These are phyloP conservation scores for Tylopilus sp. DNA, from an alignment of 1,284 basidiomycete genomes.

Conservation along the genomic window DNA sequence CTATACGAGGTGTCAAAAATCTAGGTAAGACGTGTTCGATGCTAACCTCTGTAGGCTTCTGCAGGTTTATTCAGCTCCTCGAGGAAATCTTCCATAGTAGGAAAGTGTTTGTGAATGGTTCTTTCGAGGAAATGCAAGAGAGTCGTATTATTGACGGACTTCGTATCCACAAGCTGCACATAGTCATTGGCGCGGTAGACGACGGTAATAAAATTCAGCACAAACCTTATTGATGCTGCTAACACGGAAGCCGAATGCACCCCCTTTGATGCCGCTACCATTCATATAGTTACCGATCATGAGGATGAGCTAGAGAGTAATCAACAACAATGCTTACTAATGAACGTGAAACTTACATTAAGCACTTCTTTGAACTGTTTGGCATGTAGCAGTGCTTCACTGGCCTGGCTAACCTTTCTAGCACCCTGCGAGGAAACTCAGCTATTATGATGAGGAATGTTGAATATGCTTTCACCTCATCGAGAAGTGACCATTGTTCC, in stretches of 20 bases:
- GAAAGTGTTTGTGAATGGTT: constrained; percentile 85
- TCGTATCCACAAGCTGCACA: constrained; percentile 88
- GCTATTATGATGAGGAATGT: constrained; percentile 2
- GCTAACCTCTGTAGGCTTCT: constrained; percentile 85
- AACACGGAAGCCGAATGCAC: constrained; percentile 95
- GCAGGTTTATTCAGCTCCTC: constrained; percentile 87
- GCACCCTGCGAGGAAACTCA: constrained; percentile 54
- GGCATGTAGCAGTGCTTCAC: constrained; percentile 70
- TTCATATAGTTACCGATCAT: constrained; percentile 98
- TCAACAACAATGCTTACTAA: constrained; percentile 17
- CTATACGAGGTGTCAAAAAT: constrained; percentile 35
- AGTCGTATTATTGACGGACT: constrained; percentile 90
- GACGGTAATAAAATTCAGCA: not conserved
- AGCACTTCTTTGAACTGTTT: constrained; percentile 83
- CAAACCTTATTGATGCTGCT: constrained; percentile 93
- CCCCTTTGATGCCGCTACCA: constrained; percentile 92
- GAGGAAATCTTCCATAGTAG: constrained; percentile 81
- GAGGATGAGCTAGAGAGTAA: constrained; percentile 68
- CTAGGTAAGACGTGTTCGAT: not conserved
- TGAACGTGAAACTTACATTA: constrained; percentile 48
- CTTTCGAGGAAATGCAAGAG: constrained; percentile 92
- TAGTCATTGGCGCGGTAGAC: constrained; percentile 1
- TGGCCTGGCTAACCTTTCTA: constrained; percentile 74
- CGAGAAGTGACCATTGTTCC: constrained; percentile 70
- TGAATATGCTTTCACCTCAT: constrained; percentile 48